phyloP scores from a whole-genome alignment of 805 yeast species.

The Maudiozyma serrabonitensis region DNA sequence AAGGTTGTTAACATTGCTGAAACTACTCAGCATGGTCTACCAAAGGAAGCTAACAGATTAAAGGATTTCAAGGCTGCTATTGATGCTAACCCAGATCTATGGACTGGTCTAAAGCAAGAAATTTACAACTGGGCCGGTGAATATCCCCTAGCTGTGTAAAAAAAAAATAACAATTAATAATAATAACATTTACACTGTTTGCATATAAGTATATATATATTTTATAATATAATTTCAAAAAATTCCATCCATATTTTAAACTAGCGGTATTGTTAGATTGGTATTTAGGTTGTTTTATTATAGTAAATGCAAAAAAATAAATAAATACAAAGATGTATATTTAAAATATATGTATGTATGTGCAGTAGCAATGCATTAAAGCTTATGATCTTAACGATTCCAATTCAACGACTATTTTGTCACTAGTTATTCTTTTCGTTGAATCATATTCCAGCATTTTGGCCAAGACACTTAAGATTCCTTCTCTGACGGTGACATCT shows the following conservation, averaged over 20 bases:
- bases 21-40: slow-evolving; percentile 66
- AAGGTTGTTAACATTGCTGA: slow-evolving; percentile 67
- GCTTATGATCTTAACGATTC: too few species aligned
- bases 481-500: slow-evolving; percentile 4
- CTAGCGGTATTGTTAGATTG: too few species aligned
- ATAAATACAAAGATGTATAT: not conserved
- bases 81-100: slow-evolving; percentile 59
- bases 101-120: slow-evolving; percentile 61
- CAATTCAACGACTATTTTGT: slow-evolving; percentile 8
- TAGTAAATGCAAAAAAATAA: not conserved
- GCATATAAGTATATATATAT: not conserved
- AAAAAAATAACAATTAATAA: not conserved
- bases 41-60: slow-evolving; percentile 87
- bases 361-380: too few species aligned
- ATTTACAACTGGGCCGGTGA: slow-evolving; percentile 86
- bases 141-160: slow-evolving; percentile 57
- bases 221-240: not conserved
- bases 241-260: too few species aligned
- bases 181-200: not conserved
- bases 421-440: slow-evolving; percentile 29
- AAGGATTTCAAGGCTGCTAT: slow-evolving; percentile 90
- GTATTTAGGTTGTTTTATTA: not conserved
- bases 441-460: slow-evolving; percentile 39
- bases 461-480: slow-evolving; percentile 30
- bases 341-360: too few species aligned